A percentile compares a stretch with the other conserved stretches of the same genome.
phyloP scores from a whole-genome alignment of 129 eudicot species.

The Apium graveolens region DNA sequence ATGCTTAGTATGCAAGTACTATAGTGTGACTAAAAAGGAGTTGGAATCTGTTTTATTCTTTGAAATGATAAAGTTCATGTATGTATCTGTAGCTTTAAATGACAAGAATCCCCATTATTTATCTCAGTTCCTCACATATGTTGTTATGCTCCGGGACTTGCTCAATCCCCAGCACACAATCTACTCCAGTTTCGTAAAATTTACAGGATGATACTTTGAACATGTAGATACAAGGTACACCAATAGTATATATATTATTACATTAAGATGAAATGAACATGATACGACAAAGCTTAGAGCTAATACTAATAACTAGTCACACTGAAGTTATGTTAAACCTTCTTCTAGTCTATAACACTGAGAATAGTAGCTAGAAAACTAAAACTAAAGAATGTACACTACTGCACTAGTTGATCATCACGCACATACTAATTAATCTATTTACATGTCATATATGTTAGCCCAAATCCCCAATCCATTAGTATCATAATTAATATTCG shows the following conservation, averaged over 20 bases:
- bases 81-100: neutral
- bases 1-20: neutral
- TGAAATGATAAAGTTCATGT: neutral
- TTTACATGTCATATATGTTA: slow-evolving; percentile 25
- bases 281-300: neutral
- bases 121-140: neutral
- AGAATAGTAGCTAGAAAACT: slow-evolving; percentile 24
- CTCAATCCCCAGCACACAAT: neutral
- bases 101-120: neutral
- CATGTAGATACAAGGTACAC: neutral
- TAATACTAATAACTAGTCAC: neutral
- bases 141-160: neutral
- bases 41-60: neutral
- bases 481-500: slow-evolving; percentile 32
- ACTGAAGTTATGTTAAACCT: slow-evolving; percentile 3
- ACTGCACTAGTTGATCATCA: slow-evolving; percentile 29
- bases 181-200: neutral
- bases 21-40: neutral
- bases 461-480: slow-evolving; percentile 56
- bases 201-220: neutral
- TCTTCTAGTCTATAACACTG: slow-evolving; percentile 23
- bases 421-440: slow-evolving; percentile 36
- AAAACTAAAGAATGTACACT: slow-evolving; percentile 15
- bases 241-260: neutral
- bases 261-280: slow-evolving; percentile 5